Percentiles rank a stretch among this genome's conserved stretches.
phyloP scores from a whole-genome alignment of 345 rosid genomes.

The Tarenaya hassleriana region DNA sequence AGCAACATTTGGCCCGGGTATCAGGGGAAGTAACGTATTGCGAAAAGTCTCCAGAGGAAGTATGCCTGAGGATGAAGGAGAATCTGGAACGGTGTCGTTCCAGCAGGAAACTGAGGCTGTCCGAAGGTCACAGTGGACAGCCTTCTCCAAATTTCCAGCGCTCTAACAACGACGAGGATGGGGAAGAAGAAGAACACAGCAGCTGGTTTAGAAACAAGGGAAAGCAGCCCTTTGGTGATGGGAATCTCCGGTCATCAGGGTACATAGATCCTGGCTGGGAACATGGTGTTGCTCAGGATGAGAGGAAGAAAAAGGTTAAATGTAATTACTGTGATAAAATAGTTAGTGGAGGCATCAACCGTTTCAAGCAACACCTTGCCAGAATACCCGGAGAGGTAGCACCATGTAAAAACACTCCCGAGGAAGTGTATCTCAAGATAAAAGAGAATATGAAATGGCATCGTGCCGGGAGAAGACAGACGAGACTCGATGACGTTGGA shows the following conservation, averaged over 20 bases:
- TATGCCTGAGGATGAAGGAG: conserved; percentile 51
- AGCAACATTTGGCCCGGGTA: conserved; percentile 69
- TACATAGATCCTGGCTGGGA: conserved; percentile 86
- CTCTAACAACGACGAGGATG: conserved; percentile 31
- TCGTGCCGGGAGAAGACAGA: conserved; percentile 58
- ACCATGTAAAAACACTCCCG: conserved; percentile 58
- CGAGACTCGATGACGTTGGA: conserved; percentile 42
- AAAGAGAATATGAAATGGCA: conserved; percentile 84
- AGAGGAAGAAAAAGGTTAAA: conserved; percentile 67
- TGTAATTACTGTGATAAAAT: conserved; percentile 68
- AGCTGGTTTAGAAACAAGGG: conserved; percentile 43
- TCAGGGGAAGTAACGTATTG: conserved; percentile 80
- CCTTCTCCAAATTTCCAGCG: conserved; percentile 36
- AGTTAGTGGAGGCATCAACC: conserved; percentile 72
- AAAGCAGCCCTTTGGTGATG: conserved; percentile 39
- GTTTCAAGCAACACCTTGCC: conserved; percentile 77
- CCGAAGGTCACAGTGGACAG: conserved; percentile 37
- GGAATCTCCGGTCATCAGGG: conserved; percentile 58
- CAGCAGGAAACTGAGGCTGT: conserved; percentile 41
- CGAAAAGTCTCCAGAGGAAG: conserved; percentile 67
- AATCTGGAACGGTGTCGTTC: conserved; percentile 66
- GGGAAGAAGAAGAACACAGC: conserved; percentile 19
- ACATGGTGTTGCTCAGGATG: conserved; percentile 73
- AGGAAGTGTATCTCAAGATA: conserved; percentile 62
- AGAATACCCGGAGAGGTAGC: conserved; percentile 84